These are phyloP conservation scores for Sclerotinia nivalis DNA, from an alignment of 2,329 filamentous ascomycete genomes.

Conservation along the genomic window DNA sequence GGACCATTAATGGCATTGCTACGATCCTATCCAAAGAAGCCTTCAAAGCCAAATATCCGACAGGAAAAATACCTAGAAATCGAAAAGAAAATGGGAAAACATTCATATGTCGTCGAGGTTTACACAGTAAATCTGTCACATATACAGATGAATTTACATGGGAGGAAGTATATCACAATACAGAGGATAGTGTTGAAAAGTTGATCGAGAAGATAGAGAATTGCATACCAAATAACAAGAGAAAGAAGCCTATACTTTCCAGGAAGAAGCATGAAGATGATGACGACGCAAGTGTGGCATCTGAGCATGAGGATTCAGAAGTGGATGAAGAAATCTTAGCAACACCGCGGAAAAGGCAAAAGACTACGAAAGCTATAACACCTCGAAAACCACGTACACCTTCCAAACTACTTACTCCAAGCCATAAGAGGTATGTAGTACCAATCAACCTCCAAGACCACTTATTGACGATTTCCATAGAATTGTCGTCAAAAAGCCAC, in stretches of 20 bases:
- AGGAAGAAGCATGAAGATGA: slow-evolving; percentile 32
- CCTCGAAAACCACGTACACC: slow-evolving; percentile 45
- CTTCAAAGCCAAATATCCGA: slow-evolving; percentile 71
- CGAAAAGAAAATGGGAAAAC: slow-evolving; percentile 78
- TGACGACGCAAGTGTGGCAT: slow-evolving; percentile 28
- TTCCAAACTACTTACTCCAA: slow-evolving; percentile 55
- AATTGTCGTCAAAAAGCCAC: slow-evolving; percentile 77
- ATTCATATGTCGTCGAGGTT: slow-evolving; percentile 86
- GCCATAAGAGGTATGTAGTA: slow-evolving; percentile 57
- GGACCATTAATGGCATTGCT: slow-evolving; percentile 88
- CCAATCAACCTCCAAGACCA: background rate
- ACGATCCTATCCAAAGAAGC: slow-evolving; percentile 70
- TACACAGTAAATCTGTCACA: slow-evolving; percentile 82
- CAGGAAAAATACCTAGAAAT: slow-evolving; percentile 70
- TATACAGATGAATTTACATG: slow-evolving; percentile 93
- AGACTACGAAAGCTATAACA: slow-evolving; percentile 45
- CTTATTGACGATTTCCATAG: slow-evolving; percentile 37
- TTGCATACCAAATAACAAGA: slow-evolving; percentile 70
- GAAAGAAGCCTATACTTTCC: slow-evolving; percentile 39
- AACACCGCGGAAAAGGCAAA: slow-evolving; percentile 60
- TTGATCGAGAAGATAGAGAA: slow-evolving; percentile 56
- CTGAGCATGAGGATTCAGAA: slow-evolving; percentile 34
- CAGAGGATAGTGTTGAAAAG: slow-evolving; percentile 33
- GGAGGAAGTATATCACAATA: slow-evolving; percentile 73
- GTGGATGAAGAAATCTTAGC: slow-evolving; percentile 20